Percentiles rank a stretch among this genome's conserved stretches.
Conservation (phyloP, 805 yeast genomes). For the Ogataea philodendri region DNA sequence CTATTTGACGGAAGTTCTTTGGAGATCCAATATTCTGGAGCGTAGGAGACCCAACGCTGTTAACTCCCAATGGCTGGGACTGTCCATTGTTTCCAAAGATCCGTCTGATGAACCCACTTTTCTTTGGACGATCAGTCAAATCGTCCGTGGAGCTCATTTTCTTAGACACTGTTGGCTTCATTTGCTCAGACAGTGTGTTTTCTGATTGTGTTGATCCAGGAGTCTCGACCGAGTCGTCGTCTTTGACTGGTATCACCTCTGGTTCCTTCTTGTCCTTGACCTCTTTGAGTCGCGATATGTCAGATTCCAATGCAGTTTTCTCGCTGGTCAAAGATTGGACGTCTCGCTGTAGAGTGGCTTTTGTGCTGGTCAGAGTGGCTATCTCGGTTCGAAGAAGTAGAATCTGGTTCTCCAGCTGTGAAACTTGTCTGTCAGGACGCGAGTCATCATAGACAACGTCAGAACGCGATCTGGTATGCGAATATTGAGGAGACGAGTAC, state of each 20-base stretch:
- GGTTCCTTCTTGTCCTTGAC: conserved; percentile 9
- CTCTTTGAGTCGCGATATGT: conserved; percentile 34
- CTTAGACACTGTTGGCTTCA: not conserved
- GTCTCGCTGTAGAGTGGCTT: conserved; percentile 46
- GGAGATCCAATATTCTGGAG: conserved; percentile 31
- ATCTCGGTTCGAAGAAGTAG: conserved; percentile 40
- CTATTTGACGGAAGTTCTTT: conserved; percentile 32
- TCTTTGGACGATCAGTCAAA: conserved; percentile 20
- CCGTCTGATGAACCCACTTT: conserved; percentile 31
- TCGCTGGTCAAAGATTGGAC: conserved; percentile 48
- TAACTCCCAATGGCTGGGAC: conserved; percentile 2
- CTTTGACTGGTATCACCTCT: conserved; percentile 14
- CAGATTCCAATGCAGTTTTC: conserved; percentile 46
- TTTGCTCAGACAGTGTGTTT: conserved; percentile 5
- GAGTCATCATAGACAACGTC: conserved; percentile 41
- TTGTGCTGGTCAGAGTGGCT: conserved; percentile 38
- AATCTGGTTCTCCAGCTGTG: conserved; percentile 40
- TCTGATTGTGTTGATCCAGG: conserved; percentile 13
- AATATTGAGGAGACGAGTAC: conserved; percentile 43
- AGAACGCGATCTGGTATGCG: conserved; percentile 43
- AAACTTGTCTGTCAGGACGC: conserved; percentile 24
- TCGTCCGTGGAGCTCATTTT: conserved; percentile 17
- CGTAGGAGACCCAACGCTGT: conserved; percentile 19
- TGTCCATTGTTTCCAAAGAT: conserved; percentile 27
- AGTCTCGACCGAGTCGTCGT: conserved; percentile 12